These are phyloP conservation scores for Backusella luteola DNA, from an alignment of 192 early-diverging fungal species.

Conservation along the genomic window DNA sequence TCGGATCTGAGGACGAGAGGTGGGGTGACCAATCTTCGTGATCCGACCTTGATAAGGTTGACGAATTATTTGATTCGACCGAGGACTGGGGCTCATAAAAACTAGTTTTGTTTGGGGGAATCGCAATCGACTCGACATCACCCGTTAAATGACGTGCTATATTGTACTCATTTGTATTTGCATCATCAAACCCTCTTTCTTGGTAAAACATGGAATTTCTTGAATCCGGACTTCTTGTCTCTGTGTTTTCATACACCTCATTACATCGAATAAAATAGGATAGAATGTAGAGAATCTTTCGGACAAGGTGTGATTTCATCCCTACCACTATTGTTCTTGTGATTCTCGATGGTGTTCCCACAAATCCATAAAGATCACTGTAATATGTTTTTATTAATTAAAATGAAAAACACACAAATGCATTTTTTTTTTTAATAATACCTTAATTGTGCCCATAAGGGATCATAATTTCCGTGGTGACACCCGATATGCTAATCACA, in stretches of 20 bases:
- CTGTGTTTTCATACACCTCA: slow-evolving; percentile 50
- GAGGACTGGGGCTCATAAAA: background rate
- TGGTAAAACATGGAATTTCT: slow-evolving; percentile 19
- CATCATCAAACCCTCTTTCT: slow-evolving; percentile 20
- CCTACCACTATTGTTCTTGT: slow-evolving; percentile 55
- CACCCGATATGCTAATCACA: slow-evolving; percentile 19
- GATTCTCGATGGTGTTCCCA: slow-evolving; percentile 46
- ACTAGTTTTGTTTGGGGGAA: slow-evolving; percentile 9
- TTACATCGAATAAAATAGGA: slow-evolving; percentile 61
- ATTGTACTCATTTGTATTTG: slow-evolving; percentile 25
- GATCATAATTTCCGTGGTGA: slow-evolving; percentile 47
- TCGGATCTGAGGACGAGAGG: slow-evolving; percentile 8
- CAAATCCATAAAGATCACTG: slow-evolving; percentile 53
- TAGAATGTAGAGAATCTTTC: slow-evolving; percentile 49
- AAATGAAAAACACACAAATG: background rate
- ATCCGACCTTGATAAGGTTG: slow-evolving; percentile 11
- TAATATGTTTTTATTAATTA: background rate
- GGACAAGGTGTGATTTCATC: slow-evolving; percentile 42
- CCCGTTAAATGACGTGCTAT: slow-evolving; percentile 33
- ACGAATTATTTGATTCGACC: slow-evolving; percentile 8
- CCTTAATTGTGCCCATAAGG: slow-evolving; percentile 58
- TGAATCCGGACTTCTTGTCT: slow-evolving; percentile 8
- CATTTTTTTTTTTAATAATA: background rate
- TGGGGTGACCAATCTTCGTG: slow-evolving; percentile 8
- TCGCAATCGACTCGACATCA: slow-evolving; percentile 20